These are phyloP conservation scores for Aspergillus viridinutans DNA, from an alignment of 2,329 filamentous ascomycete species.

Conservation along the genomic window DNA sequence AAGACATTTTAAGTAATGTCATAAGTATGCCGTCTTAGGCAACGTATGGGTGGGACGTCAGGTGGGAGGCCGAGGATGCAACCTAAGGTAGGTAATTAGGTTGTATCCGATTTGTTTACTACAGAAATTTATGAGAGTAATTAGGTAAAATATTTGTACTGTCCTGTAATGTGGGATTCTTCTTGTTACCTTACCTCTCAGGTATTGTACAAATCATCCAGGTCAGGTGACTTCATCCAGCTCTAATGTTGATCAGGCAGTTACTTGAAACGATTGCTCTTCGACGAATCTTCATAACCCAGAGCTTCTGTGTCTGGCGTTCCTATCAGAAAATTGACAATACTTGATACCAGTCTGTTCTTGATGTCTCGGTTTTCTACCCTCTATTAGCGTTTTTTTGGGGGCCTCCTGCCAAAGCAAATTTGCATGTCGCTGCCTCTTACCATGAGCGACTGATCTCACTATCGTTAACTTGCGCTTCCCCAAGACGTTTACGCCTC, in stretches of 20 bases:
- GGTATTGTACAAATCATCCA: neutral
- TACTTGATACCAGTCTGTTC: neutral
- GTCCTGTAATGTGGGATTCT: neutral
- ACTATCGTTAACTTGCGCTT: neutral
- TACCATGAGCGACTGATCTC: neutral
- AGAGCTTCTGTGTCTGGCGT: neutral
- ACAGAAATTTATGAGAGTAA: neutral
- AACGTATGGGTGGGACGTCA: slow-evolving; percentile 8
- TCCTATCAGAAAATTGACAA: neutral
- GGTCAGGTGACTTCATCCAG: slow-evolving; percentile 13
- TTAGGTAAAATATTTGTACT: neutral
- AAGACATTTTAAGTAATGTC: slow-evolving; percentile 7
- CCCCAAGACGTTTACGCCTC: neutral
- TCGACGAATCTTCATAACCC: neutral
- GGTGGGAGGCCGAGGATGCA: slow-evolving; percentile 6
- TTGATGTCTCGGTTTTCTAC: neutral
- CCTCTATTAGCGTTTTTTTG: neutral
- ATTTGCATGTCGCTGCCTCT: neutral
- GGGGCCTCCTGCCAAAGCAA: neutral
- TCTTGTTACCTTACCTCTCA: neutral
- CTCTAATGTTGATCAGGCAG: slow-evolving; percentile 6
- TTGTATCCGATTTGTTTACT: neutral
- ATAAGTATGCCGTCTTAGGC: neutral
- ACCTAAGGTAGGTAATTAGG: neutral
- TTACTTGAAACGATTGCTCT: slow-evolving; percentile 2